Evolutionary conservation across 306 rosid species (phyloP).

Genomic region (Quercus dentata): DNA sequence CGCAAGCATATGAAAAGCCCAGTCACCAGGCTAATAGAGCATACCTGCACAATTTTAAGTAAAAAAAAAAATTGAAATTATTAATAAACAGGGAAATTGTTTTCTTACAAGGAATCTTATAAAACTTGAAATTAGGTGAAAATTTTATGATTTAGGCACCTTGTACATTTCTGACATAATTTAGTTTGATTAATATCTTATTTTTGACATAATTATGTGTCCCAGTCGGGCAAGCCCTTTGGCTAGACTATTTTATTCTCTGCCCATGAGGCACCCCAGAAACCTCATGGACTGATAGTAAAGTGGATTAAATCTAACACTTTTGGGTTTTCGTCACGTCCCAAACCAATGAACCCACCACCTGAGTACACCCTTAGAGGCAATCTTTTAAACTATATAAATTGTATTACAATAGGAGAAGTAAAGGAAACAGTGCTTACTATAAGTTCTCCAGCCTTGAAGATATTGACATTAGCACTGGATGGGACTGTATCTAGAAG

Average conservation of each 20-base stretch:
- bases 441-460: slow-evolving; percentile 80
- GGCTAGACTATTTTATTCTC: no score
- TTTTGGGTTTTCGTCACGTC: no score
- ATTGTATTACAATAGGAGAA: not conserved
- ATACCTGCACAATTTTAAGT: slow-evolving; percentile 51
- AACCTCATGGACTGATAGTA: no score
- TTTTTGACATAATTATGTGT: not conserved
- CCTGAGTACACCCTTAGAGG: no score
- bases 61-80: not conserved
- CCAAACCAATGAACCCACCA: no score
- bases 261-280: no score
- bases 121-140: not conserved
- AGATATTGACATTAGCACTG: slow-evolving; percentile 54
- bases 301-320: no score
- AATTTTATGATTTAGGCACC: no score
- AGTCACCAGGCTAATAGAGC: slow-evolving; percentile 68
- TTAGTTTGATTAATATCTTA: not conserved
- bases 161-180: no score
- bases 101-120: not conserved
- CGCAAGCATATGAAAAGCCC: slow-evolving; percentile 76
- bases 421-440: slow-evolving; percentile 33
- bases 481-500: slow-evolving; percentile 52
- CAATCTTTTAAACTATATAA: not conserved
- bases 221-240: no score
- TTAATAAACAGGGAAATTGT: not conserved